phyloP scores from a whole-genome alignment of 345 rosid species.

The Brassica cretica region DNA sequence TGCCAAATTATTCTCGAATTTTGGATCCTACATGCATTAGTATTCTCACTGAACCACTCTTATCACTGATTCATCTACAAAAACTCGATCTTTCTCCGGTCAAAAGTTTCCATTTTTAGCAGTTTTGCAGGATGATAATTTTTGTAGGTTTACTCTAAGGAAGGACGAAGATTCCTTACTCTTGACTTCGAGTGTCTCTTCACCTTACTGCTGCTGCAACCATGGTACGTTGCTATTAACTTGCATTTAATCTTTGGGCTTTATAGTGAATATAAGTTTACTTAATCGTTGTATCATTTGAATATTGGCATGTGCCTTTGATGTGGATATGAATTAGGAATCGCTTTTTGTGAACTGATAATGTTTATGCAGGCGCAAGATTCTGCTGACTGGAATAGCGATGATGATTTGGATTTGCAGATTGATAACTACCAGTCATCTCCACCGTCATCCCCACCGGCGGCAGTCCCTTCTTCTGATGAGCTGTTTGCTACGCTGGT shows the following conservation, averaged over 20 bases:
- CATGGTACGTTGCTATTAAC: conserved; percentile 29
- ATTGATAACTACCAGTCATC: conserved; percentile 33
- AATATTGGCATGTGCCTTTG: no score
- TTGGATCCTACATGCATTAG: background rate
- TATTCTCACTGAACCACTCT: background rate
- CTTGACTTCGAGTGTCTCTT: background rate
- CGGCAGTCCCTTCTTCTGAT: conserved; percentile 19
- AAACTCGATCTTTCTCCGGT: background rate
- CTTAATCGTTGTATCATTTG: no score
- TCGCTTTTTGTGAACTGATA: background rate
- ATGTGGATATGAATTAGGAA: no score
- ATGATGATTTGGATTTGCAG: conserved; percentile 31
- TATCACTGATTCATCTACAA: background rate
- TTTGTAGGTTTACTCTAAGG: conserved; percentile 11
- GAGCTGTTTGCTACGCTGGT: conserved; percentile 22
- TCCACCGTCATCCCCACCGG: conserved; percentile 2
- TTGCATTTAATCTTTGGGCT: background rate
- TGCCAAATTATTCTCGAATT: background rate
- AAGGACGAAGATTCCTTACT: background rate
- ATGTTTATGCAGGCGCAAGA: conserved; percentile 30
- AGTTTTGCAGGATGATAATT: background rate
- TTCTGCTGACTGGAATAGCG: conserved; percentile 25
- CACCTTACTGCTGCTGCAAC: background rate
- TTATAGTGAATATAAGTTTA: no score
- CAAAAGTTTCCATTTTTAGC: background rate